Base-by-base conservation (phyloP, 164 flowering plant genomes). In the Magnolia officinalis region DNA sequence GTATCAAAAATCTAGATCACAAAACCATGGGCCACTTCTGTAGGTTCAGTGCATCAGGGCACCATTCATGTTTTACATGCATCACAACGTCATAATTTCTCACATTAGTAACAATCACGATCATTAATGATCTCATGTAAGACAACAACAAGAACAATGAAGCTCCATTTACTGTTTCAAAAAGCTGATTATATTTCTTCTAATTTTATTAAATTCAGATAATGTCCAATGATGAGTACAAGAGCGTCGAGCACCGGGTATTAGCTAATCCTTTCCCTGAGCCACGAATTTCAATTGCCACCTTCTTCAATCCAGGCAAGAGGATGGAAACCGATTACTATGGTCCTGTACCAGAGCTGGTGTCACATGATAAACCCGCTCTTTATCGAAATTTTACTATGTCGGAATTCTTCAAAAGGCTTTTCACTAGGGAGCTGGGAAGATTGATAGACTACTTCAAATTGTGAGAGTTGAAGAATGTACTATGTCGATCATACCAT, bases 171-270 rank as follows among this genome's bases (percentile, higher is more conserved):
- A 37, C 0, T 37, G 45, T 37, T 37, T 37, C 45, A 37, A 37
- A 37, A 37, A 37, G 45, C 6, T 37, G 45, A 37, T 37, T 37
- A 37, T 37, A 37, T 37, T 37, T 37, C 45, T 37, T 37, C 45
- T 37, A 37, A 37, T 37, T 24, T 20, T 21, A 11, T 20, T 6
- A n/a, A 4, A 61, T 63, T 58, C 73, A 81, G 83, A 78, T 81
- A 18, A 31, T 78, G 16, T 78, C 74, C 16, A 81, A 78, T 51
- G 76, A 75, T 45, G 74, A 23, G 8, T 81, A 78, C 78, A 81
- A 78, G 51, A 78, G 79, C 2, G 83, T 69, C 59, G 79, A 72
- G 58, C 83, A 81, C 72, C 76, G 83, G 65, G 83, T 81, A 23
- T 31, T 72, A 45, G 83, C 83, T 6, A 78, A 81, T 73, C 68